A percentile compares a stretch with the other conserved stretches of the same genome.
Evolutionary conservation across 108 stramenopile genomes (phyloP).

Genomic region (Nitzschia inconspicua): DNA sequence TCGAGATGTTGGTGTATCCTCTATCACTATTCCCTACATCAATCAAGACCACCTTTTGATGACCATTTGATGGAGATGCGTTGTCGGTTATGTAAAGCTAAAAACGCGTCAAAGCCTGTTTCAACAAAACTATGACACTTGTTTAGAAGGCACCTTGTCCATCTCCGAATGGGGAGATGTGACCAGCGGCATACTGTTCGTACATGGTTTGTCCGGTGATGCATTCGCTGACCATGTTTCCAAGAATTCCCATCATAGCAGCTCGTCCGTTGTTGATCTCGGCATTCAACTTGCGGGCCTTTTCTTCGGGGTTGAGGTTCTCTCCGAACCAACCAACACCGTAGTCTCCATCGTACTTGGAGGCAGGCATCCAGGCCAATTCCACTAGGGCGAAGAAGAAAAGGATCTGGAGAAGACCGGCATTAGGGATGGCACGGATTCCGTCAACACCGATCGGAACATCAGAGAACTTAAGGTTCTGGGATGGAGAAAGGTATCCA

Average conservation of each 20-base stretch:
- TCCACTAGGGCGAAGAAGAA: conserved; percentile 55
- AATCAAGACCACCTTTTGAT: no score
- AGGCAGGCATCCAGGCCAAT: conserved; percentile 49
- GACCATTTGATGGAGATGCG: no score
- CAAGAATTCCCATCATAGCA: conserved; percentile 52
- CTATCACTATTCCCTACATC: no score
- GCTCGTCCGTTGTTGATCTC: conserved; percentile 48
- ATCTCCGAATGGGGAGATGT: conserved; percentile 58
- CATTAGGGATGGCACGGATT: conserved; percentile 46
- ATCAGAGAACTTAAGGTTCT: conserved; percentile 58
- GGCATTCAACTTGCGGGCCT: conserved; percentile 14
- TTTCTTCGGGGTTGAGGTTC: conserved; percentile 19
- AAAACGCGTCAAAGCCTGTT: no score
- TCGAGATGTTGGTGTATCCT: no score
- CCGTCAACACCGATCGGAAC: conserved; percentile 47
- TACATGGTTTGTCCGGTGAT: conserved; percentile 52
- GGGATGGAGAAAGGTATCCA: conserved; percentile 32
- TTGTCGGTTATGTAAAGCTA: no score
- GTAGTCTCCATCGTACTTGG: conserved; percentile 65
- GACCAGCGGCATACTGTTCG: conserved; percentile 51
- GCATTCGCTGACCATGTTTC: conserved; percentile 43
- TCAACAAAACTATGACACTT: background rate
- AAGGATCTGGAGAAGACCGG: conserved; percentile 48
- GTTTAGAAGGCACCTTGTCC: conserved; percentile 47
- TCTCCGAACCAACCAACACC: conserved; percentile 35